Evolutionary conservation across 768 basidiomycete species (phyloP), one percentile per base, ranked within the genome.

Genomic region (Boletellus emodensis): DNA sequence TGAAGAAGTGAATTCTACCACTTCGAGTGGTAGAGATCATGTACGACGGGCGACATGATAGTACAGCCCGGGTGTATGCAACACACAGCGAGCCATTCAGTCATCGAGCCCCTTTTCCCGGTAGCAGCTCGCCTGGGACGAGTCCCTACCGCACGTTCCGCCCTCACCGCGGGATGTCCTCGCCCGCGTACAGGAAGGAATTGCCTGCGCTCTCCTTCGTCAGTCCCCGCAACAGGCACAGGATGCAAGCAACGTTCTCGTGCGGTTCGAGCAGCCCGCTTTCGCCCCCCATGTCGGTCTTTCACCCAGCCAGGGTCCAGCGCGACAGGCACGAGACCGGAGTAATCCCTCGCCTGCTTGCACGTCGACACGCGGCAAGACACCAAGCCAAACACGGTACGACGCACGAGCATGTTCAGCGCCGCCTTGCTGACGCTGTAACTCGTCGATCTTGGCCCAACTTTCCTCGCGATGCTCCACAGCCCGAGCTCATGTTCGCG

Each of bases 251-350:
- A 1, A 68, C 69, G 43, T 64, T 69, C 52, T 67, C 65, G 20
- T 64, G 50, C 17, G 64, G 60, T 46, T 69, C 65, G 14, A 71
- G 51, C 6, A 46, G 40, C 2, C 68, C 71, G 17, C 53, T 47
- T 7, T 48, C 53, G 1, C 70, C 71, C 13, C 71, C 71, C 72
- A 72, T 68, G 26, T 67, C 72, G 28, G 70, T 71, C 58, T 72
- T 71, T 10, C n/a, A 72, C 69, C 72, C 72, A 73, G 17, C 71
- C 72, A 6, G 73, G 72, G 40, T 70, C 68, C 10, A 71, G 28
- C n/a, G 64, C 60, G 35, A 72, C 56, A 1, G 61, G 53, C 7
- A 69, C 68, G 0, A 66, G 64, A 30, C 63, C 58, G 39, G 63
- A 64, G 26, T 63, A 59, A 37, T 64, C 69, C 46, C 57, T 66